Conservation (phyloP, 441 rosid species). For the Jatropha podagrica region DNA sequence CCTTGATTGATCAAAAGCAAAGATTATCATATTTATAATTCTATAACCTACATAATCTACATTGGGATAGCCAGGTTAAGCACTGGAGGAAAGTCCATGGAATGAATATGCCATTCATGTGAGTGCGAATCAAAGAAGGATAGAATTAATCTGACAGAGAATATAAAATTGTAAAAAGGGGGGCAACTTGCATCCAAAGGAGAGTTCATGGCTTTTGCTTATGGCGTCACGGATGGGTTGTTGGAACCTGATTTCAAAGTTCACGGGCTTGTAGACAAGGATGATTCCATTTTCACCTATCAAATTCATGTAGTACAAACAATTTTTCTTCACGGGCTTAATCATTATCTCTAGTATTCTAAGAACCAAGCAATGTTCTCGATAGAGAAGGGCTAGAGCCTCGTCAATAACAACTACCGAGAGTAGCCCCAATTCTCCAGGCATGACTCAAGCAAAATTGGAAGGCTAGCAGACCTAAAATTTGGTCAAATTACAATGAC, state of each 20-base stretch:
- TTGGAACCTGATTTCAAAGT: constrained; percentile 1
- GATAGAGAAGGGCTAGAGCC: too few relatives aligned
- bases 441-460: too few relatives aligned
- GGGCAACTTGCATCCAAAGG: not conserved
- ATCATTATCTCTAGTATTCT: too few relatives aligned
- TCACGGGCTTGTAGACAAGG: constrained; percentile 9
- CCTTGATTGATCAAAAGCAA: not conserved
- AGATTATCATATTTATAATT: not conserved
- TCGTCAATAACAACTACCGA: too few relatives aligned
- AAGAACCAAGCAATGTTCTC: too few relatives aligned
- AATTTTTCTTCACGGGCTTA: too few relatives aligned
- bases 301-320: not conserved
- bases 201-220: not conserved
- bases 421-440: too few relatives aligned
- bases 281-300: not conserved
- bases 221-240: not conserved
- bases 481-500: too few relatives aligned
- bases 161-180: not conserved
- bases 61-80: not conserved
- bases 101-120: not conserved
- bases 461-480: too few relatives aligned
- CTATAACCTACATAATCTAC: not conserved
- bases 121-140: not conserved
- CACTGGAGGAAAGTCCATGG: not conserved
- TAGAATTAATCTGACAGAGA: not conserved